Evolutionary conservation across 805 yeast species (phyloP).

Genomic region (Brettanomyces sp.): DNA sequence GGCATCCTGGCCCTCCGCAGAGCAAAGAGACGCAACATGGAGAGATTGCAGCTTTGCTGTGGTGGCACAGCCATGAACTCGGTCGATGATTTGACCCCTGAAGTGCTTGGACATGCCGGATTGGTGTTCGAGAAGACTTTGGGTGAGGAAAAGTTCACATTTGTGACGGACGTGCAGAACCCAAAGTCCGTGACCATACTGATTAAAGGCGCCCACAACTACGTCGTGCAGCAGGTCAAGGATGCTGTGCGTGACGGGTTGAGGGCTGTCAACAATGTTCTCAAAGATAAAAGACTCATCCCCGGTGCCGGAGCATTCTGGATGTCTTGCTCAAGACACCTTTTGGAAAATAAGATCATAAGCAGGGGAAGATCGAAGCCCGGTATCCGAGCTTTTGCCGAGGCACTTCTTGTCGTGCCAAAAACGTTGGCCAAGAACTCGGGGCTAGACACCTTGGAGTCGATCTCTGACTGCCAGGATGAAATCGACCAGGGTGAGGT

Average conservation of each 20-base stretch:
- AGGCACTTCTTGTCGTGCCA: conserved; percentile 83
- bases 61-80: conserved; percentile 98
- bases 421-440: conserved; percentile 88
- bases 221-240: conserved; percentile 82
- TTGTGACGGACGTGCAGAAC: conserved; percentile 79
- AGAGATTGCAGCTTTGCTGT: conserved; percentile 87
- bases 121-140: conserved; percentile 83
- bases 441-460: conserved; percentile 87
- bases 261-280: conserved; percentile 85
- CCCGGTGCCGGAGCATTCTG: conserved; percentile 98
- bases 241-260: conserved; percentile 98
- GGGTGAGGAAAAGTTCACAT: conserved; percentile 97
- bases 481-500: conserved; percentile 70
- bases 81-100: conserved; percentile 82
- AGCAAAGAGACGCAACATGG: conserved; percentile 99
- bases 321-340: conserved; percentile 67
- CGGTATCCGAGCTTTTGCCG: conserved; percentile 90
- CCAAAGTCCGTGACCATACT: conserved; percentile 89
- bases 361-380: conserved; percentile 80
- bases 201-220: conserved; percentile 88
- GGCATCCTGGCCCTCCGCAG: conserved; percentile 91
- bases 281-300: conserved; percentile 74
- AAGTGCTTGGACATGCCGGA: conserved; percentile 80
- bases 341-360: conserved; percentile 40
- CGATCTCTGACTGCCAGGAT: conserved; percentile 83